Evolutionary conservation across 1,284 basidiomycete genomes (phyloP), one percentile per base, ranked within the genome.

Genomic region (Cutaneotrichosporon spelunceum): DNA sequence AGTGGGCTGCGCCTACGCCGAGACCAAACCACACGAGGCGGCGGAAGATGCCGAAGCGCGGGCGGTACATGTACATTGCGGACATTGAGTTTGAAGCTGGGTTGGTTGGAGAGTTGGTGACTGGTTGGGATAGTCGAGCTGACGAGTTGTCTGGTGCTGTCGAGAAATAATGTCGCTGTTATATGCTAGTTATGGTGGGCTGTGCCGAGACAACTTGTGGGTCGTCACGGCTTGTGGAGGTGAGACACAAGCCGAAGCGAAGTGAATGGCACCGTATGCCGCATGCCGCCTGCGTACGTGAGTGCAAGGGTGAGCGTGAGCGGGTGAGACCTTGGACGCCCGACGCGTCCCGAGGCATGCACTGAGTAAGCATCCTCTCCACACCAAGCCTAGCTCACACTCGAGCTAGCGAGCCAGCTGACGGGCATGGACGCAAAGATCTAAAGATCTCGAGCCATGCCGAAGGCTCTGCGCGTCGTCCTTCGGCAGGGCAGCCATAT

Each of bases 21-120:
- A 53, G 52, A 21, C 52, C 52, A 33, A 53, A 53, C 52, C 52
- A 53, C n/a, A 53, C n/a, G 30, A 53, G 23, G 30, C 52, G 52
- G 21, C 52, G 30, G 30, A 33, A 23, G 21, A 53, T 3, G 30
- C 52, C 52, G 34, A 53, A 53, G n/a, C 52, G 29, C 9, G 30
- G 30, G 52, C 52, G 52, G 52, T 21, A 29, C 30, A 13, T 24
- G 52, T 53, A 34, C 26, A 50, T 30, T 19, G 39, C 39, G 39
- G 48, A n/a, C 24, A 50, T 30, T n/a, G 13, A 8, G n/a, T 16
- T n/a, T n/a, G n/a, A n/a, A 23, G 24, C 24, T 11, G 19, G 26
- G 13, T 50, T 50, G 48, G 47, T 26, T 26, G 27, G 48, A 4
- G 6, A 27, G 16, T 50, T 27, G 48, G 45, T 47, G 24, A 21